phyloP scores from a whole-genome alignment of 129 eudicot species.

The Glebionis coronaria region DNA sequence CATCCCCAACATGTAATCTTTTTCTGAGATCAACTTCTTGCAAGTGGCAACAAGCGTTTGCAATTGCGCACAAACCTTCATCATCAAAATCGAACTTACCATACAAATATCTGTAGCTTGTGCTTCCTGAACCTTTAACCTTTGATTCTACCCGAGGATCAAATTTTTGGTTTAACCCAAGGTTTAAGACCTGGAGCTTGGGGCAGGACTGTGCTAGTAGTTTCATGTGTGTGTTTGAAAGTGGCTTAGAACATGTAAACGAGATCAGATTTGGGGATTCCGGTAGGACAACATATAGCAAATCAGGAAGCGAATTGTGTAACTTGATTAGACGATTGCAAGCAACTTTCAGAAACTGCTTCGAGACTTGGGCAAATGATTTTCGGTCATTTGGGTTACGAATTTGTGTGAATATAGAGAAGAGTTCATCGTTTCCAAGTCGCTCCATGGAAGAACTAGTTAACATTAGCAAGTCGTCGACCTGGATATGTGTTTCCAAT shows the following conservation, averaged over 20 bases:
- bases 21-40: not conserved
- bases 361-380: constrained; percentile 16
- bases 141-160: no score
- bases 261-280: no score
- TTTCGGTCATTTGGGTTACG: constrained; percentile 8
- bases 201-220: no score
- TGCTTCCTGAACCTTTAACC: no score
- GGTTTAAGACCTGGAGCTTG: constrained; percentile 1
- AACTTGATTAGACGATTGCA: no score
- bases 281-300: no score
- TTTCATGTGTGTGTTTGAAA: no score
- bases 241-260: no score
- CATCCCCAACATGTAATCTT: constrained; percentile 15
- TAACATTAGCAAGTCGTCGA: no score
- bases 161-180: not conserved
- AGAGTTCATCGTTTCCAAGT: constrained; percentile 13
- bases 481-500: no score
- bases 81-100: constrained; percentile 22
- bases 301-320: no score
- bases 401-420: constrained; percentile 9
- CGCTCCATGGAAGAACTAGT: not conserved
- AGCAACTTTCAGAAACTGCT: constrained; percentile 11
- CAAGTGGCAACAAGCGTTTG: constrained; percentile 13
- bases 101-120: not conserved
- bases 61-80: constrained; percentile 17